Evolutionary conservation across 2,329 filamentous ascomycete genomes (phyloP), one percentile per base, ranked within the genome.

Genomic region (Fusarium udum): DNA sequence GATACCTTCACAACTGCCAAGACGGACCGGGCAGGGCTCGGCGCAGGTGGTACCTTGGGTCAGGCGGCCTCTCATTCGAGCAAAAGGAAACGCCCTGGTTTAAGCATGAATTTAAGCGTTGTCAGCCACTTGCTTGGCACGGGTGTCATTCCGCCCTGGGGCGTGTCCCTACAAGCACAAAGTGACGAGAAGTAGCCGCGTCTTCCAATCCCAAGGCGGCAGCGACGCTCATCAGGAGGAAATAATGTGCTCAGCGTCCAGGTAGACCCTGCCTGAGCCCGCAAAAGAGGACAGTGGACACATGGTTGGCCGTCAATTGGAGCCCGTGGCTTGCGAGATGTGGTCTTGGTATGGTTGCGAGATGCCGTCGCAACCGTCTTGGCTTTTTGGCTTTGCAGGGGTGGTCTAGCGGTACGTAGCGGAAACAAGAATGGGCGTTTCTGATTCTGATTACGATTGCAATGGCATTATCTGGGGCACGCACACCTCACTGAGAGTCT

Each of bases 91-190:
- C 69, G 77, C 71, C 73, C 75, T 79, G 73, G 79, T 84, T 85
- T 85, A 85, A 85, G 83, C 83, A 85, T 85, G 83, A 84, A 84
- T 85, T 85, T 85, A 85, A 85, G 83, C 83, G 83, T 85, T 84
- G 81, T 80, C 81, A 83, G 83, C 82, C 82, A 84, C 80, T 80
- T 75, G 75, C 83, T 85, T 85, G 83, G 83, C 83, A 80, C 75
- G 72, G 72, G 59, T 62, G 69, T 52, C 46, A 64, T 77, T 78
- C 69, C 73, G 77, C 67, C 26, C 45, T 31, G 42, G 67, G 76
- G 77, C 56, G 76, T 73, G 75, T 59, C 37, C 43, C 64, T 73
- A 64, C n/a, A 34, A 34, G 31, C 48, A 26, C 13, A 24, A 24
- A 34, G 31, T 34, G 56, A 18, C n/a, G n/a, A 39, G 39, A 9